phyloP scores from a whole-genome alignment of 306 rosid species.

The Trifolium dubium region DNA sequence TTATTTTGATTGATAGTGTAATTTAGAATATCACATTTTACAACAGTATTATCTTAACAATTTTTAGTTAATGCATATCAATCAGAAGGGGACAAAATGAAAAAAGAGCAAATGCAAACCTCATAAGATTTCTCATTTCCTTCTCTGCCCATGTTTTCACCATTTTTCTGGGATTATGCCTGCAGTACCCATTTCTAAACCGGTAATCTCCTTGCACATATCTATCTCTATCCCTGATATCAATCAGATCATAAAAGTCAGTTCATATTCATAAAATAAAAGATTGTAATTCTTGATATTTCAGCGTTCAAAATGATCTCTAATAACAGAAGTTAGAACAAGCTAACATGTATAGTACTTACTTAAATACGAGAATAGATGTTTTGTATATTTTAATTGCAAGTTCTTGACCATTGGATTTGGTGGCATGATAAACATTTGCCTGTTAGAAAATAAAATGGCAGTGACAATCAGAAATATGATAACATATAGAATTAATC shows the following conservation, averaged over 20 bases:
- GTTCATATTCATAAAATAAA: slow-evolving; percentile 17
- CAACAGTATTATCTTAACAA: neutral
- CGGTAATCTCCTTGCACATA: slow-evolving; percentile 94
- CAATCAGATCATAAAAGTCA: slow-evolving; percentile 34
- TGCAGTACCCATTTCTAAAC: slow-evolving; percentile 86
- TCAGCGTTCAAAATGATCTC: neutral
- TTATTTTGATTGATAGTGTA: no score
- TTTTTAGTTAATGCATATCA: slow-evolving; percentile 1
- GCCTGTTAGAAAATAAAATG: slow-evolving; percentile 59
- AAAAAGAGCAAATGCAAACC: slow-evolving; percentile 52
- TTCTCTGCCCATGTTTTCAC: slow-evolving; percentile 98
- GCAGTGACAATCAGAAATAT: slow-evolving; percentile 20
- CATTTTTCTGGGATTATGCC: slow-evolving; percentile 94
- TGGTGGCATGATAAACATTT: slow-evolving; percentile 95
- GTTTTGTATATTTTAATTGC: slow-evolving; percentile 94
- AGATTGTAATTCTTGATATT: slow-evolving; percentile 3
- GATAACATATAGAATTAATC: slow-evolving; percentile 21
- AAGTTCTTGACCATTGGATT: slow-evolving; percentile 75
- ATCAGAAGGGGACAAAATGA: neutral
- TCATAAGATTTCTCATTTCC: slow-evolving; percentile 89
- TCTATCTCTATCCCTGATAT: slow-evolving; percentile 88
- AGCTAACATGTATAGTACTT: slow-evolving; percentile 45
- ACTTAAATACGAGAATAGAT: slow-evolving; percentile 84
- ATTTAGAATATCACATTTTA: neutral
- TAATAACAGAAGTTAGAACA: slow-evolving; percentile 19